phyloP scores from a whole-genome alignment of 2,329 filamentous ascomycete species.

The Aulographum hederae region DNA sequence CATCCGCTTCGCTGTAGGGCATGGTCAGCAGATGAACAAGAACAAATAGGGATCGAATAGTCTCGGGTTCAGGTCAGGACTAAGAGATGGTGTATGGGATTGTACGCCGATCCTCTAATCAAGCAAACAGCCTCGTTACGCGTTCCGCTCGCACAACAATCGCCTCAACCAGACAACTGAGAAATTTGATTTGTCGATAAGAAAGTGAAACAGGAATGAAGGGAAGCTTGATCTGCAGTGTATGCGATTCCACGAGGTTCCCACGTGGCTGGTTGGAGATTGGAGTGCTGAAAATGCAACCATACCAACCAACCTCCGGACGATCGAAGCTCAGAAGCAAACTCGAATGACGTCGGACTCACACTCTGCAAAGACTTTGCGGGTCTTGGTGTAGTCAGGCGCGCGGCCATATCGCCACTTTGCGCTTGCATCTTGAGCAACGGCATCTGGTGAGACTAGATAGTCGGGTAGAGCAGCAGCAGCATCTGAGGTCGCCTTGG shows the following conservation, averaged over 20 bases:
- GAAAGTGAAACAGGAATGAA: too few relatives aligned
- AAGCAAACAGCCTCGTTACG: neutral
- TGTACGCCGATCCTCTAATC: neutral
- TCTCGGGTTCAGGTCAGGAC: too few relatives aligned
- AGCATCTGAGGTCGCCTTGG: too few relatives aligned
- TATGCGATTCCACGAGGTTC: too few relatives aligned
- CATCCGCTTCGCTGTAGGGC: slow-evolving; percentile 36
- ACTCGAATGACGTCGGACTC: too few relatives aligned
- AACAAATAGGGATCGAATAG: too few relatives aligned
- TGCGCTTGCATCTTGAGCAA: slow-evolving; percentile 33
- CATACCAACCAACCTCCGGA: neutral
- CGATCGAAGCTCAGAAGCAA: neutral
- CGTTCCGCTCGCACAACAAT: too few relatives aligned
- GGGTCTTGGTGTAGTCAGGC: slow-evolving; percentile 47
- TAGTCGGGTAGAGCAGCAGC: slow-evolving; percentile 27
- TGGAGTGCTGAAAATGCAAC: neutral
- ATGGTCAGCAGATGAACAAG: neutral
- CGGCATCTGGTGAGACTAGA: slow-evolving; percentile 38
- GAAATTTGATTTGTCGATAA: too few relatives aligned
- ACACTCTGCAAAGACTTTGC: slow-evolving; percentile 41
- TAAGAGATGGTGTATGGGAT: too few relatives aligned
- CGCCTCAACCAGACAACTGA: too few relatives aligned
- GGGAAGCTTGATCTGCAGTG: too few relatives aligned
- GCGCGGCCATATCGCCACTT: slow-evolving; percentile 41
- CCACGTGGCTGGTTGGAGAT: neutral